Evolutionary conservation across 331 rosid genomes (phyloP).

Genomic region (Quercus lobata): DNA sequence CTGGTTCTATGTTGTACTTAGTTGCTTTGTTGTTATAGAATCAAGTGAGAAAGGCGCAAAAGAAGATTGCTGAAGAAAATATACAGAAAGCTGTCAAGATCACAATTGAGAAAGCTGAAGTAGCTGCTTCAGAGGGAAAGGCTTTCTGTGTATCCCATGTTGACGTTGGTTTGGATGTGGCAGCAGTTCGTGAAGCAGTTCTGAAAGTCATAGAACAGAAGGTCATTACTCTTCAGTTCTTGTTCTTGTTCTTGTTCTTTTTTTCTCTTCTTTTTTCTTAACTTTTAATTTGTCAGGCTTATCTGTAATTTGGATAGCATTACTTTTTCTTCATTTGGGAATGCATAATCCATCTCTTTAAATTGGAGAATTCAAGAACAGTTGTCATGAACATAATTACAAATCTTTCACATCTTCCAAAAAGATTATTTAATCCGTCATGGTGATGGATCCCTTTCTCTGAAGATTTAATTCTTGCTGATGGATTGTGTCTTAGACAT

Average conservation of each 20-base stretch:
- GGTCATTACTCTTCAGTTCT: conserved; percentile 37
- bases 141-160: conserved; percentile 68
- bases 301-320: neutral
- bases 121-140: conserved; percentile 65
- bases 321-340: neutral
- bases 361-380: neutral
- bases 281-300: neutral
- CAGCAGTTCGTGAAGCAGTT: conserved; percentile 98
- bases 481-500: neutral
- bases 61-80: conserved; percentile 83
- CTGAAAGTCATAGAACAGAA: conserved; percentile 63
- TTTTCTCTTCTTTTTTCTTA: neutral
- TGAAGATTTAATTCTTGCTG: neutral
- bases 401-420: neutral
- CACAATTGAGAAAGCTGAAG: conserved; percentile 65
- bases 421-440: neutral
- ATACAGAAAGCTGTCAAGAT: conserved; percentile 64
- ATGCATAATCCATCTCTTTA: neutral
- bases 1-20: neutral
- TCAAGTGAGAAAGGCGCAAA: conserved; percentile 78
- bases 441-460: neutral
- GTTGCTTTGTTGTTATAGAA: conserved; percentile 38
- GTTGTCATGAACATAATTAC: neutral
- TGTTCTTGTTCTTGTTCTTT: no score
- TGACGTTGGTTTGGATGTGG: conserved; percentile 81